These are phyloP conservation scores for Curvularia eragrostidis DNA, from an alignment of 2,329 filamentous ascomycete genomes.

Conservation along the genomic window DNA sequence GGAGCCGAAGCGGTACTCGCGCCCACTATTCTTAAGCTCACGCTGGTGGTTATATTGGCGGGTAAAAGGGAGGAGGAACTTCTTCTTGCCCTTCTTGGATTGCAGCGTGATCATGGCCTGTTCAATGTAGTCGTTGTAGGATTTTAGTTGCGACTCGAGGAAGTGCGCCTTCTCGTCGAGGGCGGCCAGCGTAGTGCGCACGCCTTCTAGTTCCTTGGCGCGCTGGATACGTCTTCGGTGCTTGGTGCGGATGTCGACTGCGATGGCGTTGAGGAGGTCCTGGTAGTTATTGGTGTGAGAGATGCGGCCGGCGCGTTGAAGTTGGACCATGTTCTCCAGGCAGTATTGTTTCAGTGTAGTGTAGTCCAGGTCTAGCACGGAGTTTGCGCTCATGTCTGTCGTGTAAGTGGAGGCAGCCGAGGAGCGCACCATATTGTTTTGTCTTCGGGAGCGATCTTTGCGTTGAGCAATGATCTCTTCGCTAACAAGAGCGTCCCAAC, in stretches of 20 bases:
- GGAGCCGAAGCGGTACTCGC: constrained; percentile 95
- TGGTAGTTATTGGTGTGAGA: constrained; percentile 90
- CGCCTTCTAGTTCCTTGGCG: constrained; percentile 86
- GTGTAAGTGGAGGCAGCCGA: constrained; percentile 88
- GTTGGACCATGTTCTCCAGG: constrained; percentile 88
- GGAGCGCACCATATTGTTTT: constrained; percentile 63
- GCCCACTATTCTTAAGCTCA: constrained; percentile 88
- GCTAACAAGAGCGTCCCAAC: constrained; percentile 80
- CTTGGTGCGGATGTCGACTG: constrained; percentile 95
- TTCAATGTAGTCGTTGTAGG: constrained; percentile 99
- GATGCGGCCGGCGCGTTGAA: constrained; percentile 88
- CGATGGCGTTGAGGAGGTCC: constrained; percentile 96
- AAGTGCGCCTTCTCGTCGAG: constrained; percentile 88
- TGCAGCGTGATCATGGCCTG: constrained; percentile 97
- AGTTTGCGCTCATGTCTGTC: constrained; percentile 53
- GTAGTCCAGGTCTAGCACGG: constrained; percentile 88
- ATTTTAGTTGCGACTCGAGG: constrained; percentile 93
- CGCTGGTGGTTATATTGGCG: constrained; percentile 99
- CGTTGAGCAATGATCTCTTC: constrained; percentile 71
- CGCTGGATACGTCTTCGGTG: constrained; percentile 90
- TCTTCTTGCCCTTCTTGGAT: constrained; percentile 94
- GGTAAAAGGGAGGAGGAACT: constrained; percentile 93
- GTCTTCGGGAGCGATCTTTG: constrained; percentile 59
- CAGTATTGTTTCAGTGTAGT: constrained; percentile 91
- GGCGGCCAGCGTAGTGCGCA: constrained; percentile 75